These are phyloP conservation scores for Trametes punicea DNA, from an alignment of 768 basidiomycete genomes.

Conservation along the genomic window DNA sequence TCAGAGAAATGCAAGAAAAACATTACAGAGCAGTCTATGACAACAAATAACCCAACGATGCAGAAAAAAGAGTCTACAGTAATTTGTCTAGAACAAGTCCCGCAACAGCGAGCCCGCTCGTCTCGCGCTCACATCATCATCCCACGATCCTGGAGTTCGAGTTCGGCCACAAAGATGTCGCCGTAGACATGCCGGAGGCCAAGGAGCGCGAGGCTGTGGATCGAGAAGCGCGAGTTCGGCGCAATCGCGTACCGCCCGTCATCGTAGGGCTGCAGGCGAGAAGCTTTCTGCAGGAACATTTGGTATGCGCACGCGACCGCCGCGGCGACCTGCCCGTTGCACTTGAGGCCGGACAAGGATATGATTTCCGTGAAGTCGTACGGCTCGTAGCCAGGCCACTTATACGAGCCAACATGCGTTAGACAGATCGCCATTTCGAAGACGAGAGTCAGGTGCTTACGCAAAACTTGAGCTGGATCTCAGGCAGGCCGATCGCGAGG, in stretches of 20 bases:
- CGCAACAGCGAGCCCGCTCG: too few species aligned
- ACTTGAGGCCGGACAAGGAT: not conserved
- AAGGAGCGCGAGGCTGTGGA: not conserved
- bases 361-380: not conserved
- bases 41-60: too few species aligned
- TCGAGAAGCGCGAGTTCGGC: not conserved
- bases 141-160: not conserved
- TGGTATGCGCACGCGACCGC: not conserved
- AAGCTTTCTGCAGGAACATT: not conserved
- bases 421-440: not conserved
- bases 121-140: too few species aligned
- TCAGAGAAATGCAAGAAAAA: not conserved
- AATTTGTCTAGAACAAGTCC: too few species aligned
- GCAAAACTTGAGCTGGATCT: not conserved
- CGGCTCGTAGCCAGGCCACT: conserved; percentile 3
- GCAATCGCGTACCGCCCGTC: not conserved
- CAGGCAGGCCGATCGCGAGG: not conserved
- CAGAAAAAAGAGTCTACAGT: too few species aligned
- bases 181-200: not conserved
- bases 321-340: not conserved
- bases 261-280: not conserved
- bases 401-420: not conserved
- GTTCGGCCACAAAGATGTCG: not conserved
- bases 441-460: not conserved
- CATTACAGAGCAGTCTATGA: not conserved